These are phyloP conservation scores for Myxozyma kluyveri DNA, from an alignment of 805 yeast genomes.

Conservation along the genomic window DNA sequence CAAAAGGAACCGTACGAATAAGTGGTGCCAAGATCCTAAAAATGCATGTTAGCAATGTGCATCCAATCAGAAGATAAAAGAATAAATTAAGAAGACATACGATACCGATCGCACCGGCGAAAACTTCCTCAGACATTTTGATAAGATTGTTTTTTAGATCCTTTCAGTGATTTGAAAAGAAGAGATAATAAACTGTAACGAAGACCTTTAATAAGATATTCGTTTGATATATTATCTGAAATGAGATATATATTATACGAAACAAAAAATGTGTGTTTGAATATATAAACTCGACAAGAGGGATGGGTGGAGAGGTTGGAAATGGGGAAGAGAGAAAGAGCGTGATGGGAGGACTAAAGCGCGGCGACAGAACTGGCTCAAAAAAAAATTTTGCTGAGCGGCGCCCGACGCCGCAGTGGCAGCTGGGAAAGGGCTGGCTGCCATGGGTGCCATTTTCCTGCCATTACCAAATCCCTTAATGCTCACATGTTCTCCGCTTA, in stretches of 20 bases:
- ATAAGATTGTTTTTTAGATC: no score
- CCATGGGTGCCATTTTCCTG: neutral
- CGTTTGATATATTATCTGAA: no score
- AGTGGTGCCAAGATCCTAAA: constrained; percentile 33
- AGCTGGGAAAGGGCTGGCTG: neutral
- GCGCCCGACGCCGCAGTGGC: neutral
- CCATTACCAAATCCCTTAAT: neutral
- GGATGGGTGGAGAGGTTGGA: neutral
- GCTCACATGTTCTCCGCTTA: no score
- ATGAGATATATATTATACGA: no score
- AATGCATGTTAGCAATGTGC: neutral
- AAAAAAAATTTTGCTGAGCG: neutral
- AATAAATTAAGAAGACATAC: constrained; percentile 38
- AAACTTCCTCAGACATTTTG: constrained; percentile 62
- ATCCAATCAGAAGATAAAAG: neutral
- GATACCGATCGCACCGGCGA: constrained; percentile 99
- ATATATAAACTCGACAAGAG: no score
- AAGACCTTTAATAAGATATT: no score
- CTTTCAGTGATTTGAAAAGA: no score
- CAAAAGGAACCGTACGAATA: constrained; percentile 28
- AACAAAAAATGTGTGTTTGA: no score
- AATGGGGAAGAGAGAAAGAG: neutral
- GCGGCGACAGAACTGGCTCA: no score
- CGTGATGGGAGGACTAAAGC: neutral
- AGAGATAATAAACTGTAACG: no score